Evolutionary conservation across 169 alveolate species (phyloP), one percentile per base, ranked within the genome.

Genomic region (Cyclospora cayetanensis): DNA sequence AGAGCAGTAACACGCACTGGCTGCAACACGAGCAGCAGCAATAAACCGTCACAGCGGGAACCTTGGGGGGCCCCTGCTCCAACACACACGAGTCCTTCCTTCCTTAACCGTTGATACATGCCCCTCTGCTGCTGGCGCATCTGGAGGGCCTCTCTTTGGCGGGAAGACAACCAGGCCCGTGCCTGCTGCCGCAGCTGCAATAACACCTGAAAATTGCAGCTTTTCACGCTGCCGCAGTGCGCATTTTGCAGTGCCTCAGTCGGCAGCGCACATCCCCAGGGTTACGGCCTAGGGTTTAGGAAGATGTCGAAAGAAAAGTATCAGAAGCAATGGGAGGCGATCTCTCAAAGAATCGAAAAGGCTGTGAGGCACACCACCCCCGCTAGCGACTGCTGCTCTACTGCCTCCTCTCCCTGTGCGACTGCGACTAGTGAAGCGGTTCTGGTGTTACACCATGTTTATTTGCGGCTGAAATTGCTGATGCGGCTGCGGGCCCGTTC

Each of bases 331-430:
- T 89, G 94, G 63, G 94, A 91, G 80, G 76, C 41, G 52, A 66
- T 90, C 84, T 91, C 90, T 76, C 90, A 70, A 12, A 72, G 92
- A 25, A 91, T 91, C 86, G 94, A 91, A 68, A 91, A 91, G 84
- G 94, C 90, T 39, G 55, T 43, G 27, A 41, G 76, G 11, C 46
- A n/a, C n/a, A n/a, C n/a, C n/a, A n/a, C n/a, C n/a, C n/a, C n/a
- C n/a, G n/a, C n/a, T n/a, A n/a, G n/a, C n/a, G n/a, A n/a, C n/a
- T n/a, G n/a, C n/a, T n/a, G n/a, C n/a, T n/a, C n/a, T n/a, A n/a
- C n/a, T n/a, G n/a, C n/a, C n/a, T n/a, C n/a, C n/a, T n/a, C n/a
- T n/a, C n/a, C n/a, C n/a, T n/a, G n/a, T n/a, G n/a, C n/a, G n/a
- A n/a, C n/a, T n/a, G n/a, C n/a, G n/a, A n/a, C n/a, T n/a, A n/a